Base-by-base conservation (phyloP, 345 rosid genomes). In the Melaleuca alternifolia region DNA sequence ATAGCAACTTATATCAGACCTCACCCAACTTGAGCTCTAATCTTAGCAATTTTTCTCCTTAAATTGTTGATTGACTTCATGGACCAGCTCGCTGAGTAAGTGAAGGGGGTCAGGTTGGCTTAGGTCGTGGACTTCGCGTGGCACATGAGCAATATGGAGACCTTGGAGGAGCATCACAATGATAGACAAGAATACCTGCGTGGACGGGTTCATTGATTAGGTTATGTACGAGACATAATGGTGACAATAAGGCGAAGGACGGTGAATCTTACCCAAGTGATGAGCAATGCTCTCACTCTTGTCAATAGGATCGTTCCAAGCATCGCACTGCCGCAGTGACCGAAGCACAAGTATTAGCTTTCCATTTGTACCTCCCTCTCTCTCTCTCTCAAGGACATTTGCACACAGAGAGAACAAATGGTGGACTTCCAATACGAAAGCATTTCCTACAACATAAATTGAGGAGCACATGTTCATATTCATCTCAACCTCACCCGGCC, bases 341-440 rank as follows among this genome's bases (percentile, higher is more conserved):
- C 21, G 18, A 53, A 18, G 51, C 11, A 85, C 7, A 15, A 21
- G 28, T 28, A n/a, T 56, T 75, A 50, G 61, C 51, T 51, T 28
- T 51, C 21, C 82, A 65, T 53, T 37, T 50, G 41, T 10, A 30
- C 76, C 54, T 76, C 59, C 26, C 33, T 26, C 0, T n/a, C 65
- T n/a, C 8, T 51, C 54, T 59, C 71, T 86, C 53, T 15, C 30
- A 0, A 5, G 7, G 1, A n/a, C 83, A 81, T 20, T 50, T 50
- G 26, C 54, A n/a, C 11, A 15, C 8, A n/a, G 46, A 8, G n/a
- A 52, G n/a, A 87, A 93, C 90, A 94, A 94, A 92, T 84, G 92
- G 91, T 87, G 94, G 94, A 83, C 87, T 93, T 87, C 93, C 97
- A 86, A 89, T 93, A 89, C 91, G 92, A 46, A 93, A 91, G 91